Conservation (phyloP, 2,329 filamentous ascomycete genomes). For the Colletotrichum sp. region DNA sequence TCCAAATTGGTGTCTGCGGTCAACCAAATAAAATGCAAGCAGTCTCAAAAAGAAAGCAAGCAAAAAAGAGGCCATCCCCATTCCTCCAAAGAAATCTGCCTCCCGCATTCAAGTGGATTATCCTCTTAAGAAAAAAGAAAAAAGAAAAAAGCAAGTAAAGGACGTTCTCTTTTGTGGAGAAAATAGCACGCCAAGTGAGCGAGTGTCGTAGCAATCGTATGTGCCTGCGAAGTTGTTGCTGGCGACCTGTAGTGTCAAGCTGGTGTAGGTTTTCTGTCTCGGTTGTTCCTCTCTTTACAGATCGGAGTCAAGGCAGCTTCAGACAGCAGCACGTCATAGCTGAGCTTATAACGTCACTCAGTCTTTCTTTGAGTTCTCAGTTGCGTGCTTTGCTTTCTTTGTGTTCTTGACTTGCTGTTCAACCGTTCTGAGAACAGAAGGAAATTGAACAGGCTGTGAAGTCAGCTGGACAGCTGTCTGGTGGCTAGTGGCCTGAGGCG, state of each 20-base stretch:
- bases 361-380: neutral
- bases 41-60: neutral
- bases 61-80: neutral
- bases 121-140: neutral
- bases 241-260: neutral
- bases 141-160: neutral
- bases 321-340: neutral
- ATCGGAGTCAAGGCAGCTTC: neutral
- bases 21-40: neutral
- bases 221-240: neutral
- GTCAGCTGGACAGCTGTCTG: neutral
- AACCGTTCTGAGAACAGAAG: neutral
- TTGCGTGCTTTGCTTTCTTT: neutral
- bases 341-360: neutral
- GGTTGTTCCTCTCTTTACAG: neutral
- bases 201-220: neutral
- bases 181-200: neutral
- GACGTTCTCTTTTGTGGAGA: neutral
- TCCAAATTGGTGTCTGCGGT: neutral
- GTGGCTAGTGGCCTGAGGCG: neutral
- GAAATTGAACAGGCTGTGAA: neutral
- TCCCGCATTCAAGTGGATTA: neutral
- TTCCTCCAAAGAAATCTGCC: neutral
- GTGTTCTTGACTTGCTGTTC: neutral
- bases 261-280: neutral